Conservation (phyloP, 2,329 filamentous ascomycete species). For the Paracorniculantispora psalliotae region DNA sequence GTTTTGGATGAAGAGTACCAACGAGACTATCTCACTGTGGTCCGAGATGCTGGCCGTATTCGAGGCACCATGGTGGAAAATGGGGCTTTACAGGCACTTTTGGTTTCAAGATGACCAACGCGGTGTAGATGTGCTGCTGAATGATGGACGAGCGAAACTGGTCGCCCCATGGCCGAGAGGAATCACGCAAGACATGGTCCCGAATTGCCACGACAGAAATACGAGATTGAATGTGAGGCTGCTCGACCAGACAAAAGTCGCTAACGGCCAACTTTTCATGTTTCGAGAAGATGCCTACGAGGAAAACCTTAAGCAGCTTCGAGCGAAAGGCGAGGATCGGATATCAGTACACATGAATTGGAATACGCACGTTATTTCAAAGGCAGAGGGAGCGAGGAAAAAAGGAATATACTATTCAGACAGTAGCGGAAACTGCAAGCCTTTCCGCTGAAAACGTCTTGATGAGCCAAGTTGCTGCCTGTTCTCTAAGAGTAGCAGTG, state of each 20-base stretch:
- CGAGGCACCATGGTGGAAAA: not conserved
- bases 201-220: not conserved
- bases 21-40: not conserved
- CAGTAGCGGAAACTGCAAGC: not conserved
- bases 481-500: too few relatives aligned
- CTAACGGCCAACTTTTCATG: not conserved
- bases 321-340: not conserved
- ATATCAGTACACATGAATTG: not conserved
- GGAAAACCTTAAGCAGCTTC: not conserved
- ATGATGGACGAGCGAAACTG: not conserved
- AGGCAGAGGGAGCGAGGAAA: not conserved
- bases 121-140: not conserved
- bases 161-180: not conserved
- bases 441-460: not conserved
- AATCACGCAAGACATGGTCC: not conserved
- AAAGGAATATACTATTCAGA: not conserved
- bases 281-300: not conserved
- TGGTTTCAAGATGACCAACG: conserved; percentile 4
- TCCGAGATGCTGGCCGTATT: not conserved
- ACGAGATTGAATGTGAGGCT: not conserved
- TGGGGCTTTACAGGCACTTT: not conserved
- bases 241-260: not conserved
- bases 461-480: too few relatives aligned
- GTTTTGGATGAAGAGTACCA: conserved; percentile 1
- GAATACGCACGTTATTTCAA: not conserved